Percentiles rank a stretch among this genome's conserved stretches.
Conservation (phyloP, 768 basidiomycete genomes). For the Amanita subjunquillea region DNA sequence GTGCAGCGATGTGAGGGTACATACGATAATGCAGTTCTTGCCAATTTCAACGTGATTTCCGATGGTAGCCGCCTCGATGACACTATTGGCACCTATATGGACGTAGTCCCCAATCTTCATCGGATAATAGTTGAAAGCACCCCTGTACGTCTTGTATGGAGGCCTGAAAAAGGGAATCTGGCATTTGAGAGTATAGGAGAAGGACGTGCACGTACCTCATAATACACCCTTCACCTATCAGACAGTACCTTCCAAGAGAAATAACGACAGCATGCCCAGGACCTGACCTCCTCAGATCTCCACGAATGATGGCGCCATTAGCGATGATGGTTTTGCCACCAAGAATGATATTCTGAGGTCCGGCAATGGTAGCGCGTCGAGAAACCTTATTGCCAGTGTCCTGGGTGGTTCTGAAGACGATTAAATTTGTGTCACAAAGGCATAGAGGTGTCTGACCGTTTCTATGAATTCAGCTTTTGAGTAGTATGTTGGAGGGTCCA, state of each 20-base stretch:
- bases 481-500: slow-evolving; percentile 74
- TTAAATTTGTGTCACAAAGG: slow-evolving; percentile 1
- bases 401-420: slow-evolving; percentile 25
- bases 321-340: slow-evolving; percentile 97
- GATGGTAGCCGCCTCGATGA: slow-evolving; percentile 92
- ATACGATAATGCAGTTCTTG: slow-evolving; percentile 87
- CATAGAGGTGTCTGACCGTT: slow-evolving; percentile 37
- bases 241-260: slow-evolving; percentile 85
- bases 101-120: slow-evolving; percentile 97
- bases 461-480: slow-evolving; percentile 81
- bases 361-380: slow-evolving; percentile 81
- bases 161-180: slow-evolving; percentile 33
- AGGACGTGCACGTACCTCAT: slow-evolving; percentile 46
- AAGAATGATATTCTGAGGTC: slow-evolving; percentile 93
- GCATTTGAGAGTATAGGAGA: background rate
- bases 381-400: slow-evolving; percentile 97
- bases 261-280: slow-evolving; percentile 92
- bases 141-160: slow-evolving; percentile 84
- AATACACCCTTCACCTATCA: slow-evolving; percentile 82
- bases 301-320: slow-evolving; percentile 81
- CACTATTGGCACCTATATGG: slow-evolving; percentile 78
- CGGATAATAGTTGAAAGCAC: slow-evolving; percentile 93
- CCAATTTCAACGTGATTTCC: slow-evolving; percentile 94
- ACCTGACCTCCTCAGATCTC: slow-evolving; percentile 83
- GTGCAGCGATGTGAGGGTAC: slow-evolving; percentile 15